phyloP scores from a whole-genome alignment of 208 protist species.

The Acanthamoeba triangularis region DNA sequence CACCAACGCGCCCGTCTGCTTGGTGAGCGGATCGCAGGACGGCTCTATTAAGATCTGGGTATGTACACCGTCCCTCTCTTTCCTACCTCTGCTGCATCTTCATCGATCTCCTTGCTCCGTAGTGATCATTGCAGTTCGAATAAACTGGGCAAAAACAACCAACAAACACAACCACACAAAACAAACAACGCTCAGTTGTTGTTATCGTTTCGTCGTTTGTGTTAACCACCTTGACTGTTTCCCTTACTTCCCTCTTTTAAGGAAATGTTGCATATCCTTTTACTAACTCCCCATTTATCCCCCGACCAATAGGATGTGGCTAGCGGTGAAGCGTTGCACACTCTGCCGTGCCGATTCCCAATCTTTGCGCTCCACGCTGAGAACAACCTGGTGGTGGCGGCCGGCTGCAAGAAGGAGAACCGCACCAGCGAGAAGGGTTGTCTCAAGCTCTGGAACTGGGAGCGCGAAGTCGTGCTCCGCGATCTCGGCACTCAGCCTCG shows the following conservation, averaged over 20 bases:
- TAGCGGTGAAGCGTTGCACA: not conserved
- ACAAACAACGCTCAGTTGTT: not conserved
- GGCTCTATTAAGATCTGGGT: slow-evolving; percentile 12
- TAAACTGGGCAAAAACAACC: not conserved
- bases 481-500: not conserved
- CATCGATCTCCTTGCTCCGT: not conserved
- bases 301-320: not conserved
- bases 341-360: not conserved
- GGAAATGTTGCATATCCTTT: too few relatives aligned
- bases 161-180: not conserved
- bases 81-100: not conserved
- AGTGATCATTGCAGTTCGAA: not conserved
- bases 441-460: slow-evolving; percentile 32
- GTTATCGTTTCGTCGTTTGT: not conserved
- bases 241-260: too few relatives aligned
- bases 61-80: not conserved
- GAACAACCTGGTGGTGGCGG: slow-evolving; percentile 5
- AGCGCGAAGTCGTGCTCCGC: not conserved
- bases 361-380: slow-evolving; percentile 38
- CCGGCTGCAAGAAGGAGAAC: slow-evolving; percentile 50
- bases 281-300: too few relatives aligned
- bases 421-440: slow-evolving; percentile 44
- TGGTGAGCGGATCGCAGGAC: slow-evolving; percentile 25
- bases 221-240: not conserved
- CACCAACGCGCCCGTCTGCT: not conserved